phyloP scores from a whole-genome alignment of 164 flowering plant genomes.

The Nelumbo lutea region DNA sequence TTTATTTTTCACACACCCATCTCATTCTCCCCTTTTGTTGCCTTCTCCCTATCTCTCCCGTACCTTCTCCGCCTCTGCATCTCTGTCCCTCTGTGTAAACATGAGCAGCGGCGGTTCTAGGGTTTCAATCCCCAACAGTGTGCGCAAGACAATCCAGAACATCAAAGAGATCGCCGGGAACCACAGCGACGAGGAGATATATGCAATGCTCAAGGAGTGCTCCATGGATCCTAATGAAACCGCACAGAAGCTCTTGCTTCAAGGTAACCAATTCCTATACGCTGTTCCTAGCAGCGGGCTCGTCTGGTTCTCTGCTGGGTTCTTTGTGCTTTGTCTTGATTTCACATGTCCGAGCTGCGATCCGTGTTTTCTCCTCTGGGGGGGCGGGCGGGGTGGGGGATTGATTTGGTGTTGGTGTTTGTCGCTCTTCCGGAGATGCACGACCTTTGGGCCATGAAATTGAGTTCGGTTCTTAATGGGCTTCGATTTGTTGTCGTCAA shows the following conservation, averaged over 20 bases:
- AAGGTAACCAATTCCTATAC: not conserved
- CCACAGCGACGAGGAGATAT: constrained; percentile 58
- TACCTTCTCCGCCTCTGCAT: not conserved
- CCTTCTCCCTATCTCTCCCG: not conserved
- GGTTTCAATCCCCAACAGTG: constrained; percentile 21
- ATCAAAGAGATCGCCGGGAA: constrained; percentile 56
- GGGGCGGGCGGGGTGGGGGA: not conserved
- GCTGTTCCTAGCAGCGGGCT: not conserved
- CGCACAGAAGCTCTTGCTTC: constrained; percentile 41
- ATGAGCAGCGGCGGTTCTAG: not conserved
- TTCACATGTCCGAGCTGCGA: not conserved
- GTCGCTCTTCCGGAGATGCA: not conserved
- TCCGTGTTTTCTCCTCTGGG: not conserved
- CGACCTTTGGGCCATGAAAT: not conserved
- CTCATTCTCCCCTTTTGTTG: not conserved
- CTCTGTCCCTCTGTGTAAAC: not conserved
- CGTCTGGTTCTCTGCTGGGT: not conserved
- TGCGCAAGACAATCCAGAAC: constrained; percentile 48
- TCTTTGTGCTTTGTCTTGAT: not conserved
- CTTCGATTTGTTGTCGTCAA: not conserved
- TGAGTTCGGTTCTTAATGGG: not conserved
- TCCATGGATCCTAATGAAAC: constrained; percentile 71
- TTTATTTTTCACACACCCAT: not conserved
- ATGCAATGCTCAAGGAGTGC: constrained; percentile 65
- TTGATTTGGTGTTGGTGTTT: not conserved